A percentile compares a stretch with the other conserved stretches of the same genome.
These are phyloP conservation scores for Heterobasidion irregulare DNA, from an alignment of 1,284 basidiomycete species.

Conservation along the genomic window DNA sequence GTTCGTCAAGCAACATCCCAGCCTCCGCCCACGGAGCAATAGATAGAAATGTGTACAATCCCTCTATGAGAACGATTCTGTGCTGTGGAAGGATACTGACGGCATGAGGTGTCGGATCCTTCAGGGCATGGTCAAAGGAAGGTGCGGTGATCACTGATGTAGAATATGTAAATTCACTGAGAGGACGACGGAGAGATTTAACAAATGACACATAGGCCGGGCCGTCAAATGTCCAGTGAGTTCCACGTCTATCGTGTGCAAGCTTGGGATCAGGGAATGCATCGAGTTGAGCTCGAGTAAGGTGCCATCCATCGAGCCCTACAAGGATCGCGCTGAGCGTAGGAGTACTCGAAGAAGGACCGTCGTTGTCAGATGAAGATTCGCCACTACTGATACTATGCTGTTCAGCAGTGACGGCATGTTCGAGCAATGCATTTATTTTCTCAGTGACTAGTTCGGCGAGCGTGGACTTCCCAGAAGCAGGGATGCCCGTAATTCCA, in stretches of 20 bases:
- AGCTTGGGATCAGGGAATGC: conserved; percentile 60
- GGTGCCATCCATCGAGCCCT: conserved; percentile 83
- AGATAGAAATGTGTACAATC: conserved; percentile 73
- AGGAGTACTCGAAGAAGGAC: not conserved
- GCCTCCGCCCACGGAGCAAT: conserved; percentile 68
- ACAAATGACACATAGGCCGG: conserved; percentile 61
- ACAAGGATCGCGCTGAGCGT: conserved; percentile 37
- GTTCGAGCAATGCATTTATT: conserved; percentile 32
- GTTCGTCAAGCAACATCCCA: conserved; percentile 62
- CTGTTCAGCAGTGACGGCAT: conserved; percentile 8
- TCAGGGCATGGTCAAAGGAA: conserved; percentile 66
- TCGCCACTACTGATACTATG: conserved; percentile 8
- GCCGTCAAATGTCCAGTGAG: conserved; percentile 70
- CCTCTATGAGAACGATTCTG: conserved; percentile 62
- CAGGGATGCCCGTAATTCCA: conserved; percentile 74
- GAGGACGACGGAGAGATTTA: conserved; percentile 35
- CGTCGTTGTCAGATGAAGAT: not conserved
- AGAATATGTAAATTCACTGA: conserved; percentile 15
- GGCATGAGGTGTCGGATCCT: conserved; percentile 51
- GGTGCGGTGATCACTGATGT: conserved; percentile 45
- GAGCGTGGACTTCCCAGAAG: conserved; percentile 77
- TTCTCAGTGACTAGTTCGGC: conserved; percentile 45
- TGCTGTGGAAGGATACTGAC: conserved; percentile 46
- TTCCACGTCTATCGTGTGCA: conserved; percentile 64
- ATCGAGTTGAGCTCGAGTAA: conserved; percentile 60